These are phyloP conservation scores for Megacollybia marginata DNA, from an alignment of 768 basidiomycete genomes.

Conservation along the genomic window DNA sequence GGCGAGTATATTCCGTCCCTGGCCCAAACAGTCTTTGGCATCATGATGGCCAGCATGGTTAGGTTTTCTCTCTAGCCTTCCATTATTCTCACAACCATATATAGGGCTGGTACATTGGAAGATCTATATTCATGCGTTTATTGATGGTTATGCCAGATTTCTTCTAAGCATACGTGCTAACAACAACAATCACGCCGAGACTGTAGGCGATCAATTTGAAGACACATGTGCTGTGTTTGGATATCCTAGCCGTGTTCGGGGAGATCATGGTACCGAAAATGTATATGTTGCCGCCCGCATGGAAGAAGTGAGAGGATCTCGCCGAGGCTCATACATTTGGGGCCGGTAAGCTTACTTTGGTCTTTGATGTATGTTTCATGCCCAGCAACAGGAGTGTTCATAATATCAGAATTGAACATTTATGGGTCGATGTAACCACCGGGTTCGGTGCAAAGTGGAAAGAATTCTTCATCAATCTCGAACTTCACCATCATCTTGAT, in stretches of 20 bases:
- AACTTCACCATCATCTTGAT: not conserved
- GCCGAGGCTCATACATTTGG: slow-evolving; percentile 14
- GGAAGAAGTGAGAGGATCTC: slow-evolving; percentile 1
- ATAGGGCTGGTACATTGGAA: slow-evolving; percentile 19
- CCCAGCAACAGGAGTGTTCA: not conserved
- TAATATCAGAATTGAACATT: not conserved
- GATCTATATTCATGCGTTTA: slow-evolving; percentile 24
- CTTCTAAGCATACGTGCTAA: slow-evolving; percentile 21
- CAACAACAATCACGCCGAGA: slow-evolving; percentile 24
- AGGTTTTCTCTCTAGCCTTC: not conserved
- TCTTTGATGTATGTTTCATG: not conserved
- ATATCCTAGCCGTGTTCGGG: slow-evolving; percentile 18
- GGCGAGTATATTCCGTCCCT: slow-evolving; percentile 22
- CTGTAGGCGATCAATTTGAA: slow-evolving; percentile 22
- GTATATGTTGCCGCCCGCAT: slow-evolving; percentile 4
- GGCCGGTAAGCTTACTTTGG: slow-evolving; percentile 1
- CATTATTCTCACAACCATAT: not conserved
- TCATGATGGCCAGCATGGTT: slow-evolving; percentile 30
- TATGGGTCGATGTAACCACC: not conserved
- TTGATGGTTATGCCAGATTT: slow-evolving; percentile 14
- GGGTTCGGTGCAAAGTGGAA: not conserved
- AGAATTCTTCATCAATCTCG: not conserved
- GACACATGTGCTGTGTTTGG: slow-evolving; percentile 16
- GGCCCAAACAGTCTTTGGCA: slow-evolving; percentile 31
- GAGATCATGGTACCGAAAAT: slow-evolving; percentile 26